Base-by-base conservation (phyloP, 768 basidiomycete genomes). In the Russula earlei region DNA sequence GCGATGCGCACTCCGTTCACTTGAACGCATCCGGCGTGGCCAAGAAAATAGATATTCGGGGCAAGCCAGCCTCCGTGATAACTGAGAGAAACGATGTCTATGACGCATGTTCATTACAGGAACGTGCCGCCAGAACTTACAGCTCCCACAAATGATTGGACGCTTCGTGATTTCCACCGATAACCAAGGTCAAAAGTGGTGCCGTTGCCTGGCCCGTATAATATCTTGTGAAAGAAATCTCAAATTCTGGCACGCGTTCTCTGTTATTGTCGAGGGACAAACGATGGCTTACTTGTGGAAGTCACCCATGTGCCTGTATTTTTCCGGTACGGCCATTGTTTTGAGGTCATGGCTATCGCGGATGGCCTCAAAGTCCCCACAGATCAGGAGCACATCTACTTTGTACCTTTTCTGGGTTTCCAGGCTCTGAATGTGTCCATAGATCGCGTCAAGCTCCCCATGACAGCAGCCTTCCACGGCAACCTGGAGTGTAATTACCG, bases 11-110 rank as follows among this genome's bases (percentile, higher is more conserved):
- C 60, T 0, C 93, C 94, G 63, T 95, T 87, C 25, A 96, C 83
- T 34, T 85, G 80, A 0, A 99, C 77, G 49, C 87, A 89, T 0
- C 94, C 94, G 2, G 93, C 91, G 64, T 85, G 81, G 0, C 96
- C 96, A 3, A 99, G 79, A 68, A 89, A 98, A 70, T 96, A 99
- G 51, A 99, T 94, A 66, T 96, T 94, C 0, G 88, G 89, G 0
- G 95, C 96, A 11, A 98, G 70, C 94, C 95, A 98, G 6, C 93
- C 95, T 17, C 95, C 94, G 64, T 98, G 89, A 68, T 92, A 97
- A 55, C 91, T 94, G 31, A 8, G 51, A 43, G 29, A 19, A 19
- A n/a, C 7, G 54, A 46, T 0, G 10, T 47, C 58, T 19, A 60
- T 49, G 25, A 38, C 38, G 25, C 29, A 63, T 19, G 20, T 61